Evolutionary conservation across 2,329 filamentous ascomycete genomes (phyloP).

Genomic region (Escovopsis sp.): DNA sequence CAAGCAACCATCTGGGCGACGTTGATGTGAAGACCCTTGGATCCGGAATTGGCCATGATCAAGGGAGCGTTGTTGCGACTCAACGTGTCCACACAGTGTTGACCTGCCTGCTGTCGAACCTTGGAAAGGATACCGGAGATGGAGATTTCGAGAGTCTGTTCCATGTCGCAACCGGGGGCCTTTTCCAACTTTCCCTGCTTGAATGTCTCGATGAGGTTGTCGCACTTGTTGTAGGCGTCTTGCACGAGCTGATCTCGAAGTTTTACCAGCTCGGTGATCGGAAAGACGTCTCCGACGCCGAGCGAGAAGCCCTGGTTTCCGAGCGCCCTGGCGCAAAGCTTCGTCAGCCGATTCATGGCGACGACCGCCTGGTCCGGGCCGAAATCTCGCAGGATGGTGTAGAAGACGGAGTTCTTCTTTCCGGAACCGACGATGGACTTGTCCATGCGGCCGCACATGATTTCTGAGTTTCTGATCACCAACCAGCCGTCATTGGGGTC

Average conservation of each 20-base stretch:
- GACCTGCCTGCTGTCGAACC: constrained; percentile 81
- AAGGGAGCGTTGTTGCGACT: constrained; percentile 86
- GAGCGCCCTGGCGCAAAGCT: constrained; percentile 75
- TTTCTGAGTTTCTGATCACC: constrained; percentile 86
- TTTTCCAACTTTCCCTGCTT: constrained; percentile 71
- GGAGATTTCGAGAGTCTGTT: constrained; percentile 78
- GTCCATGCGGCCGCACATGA: constrained; percentile 97
- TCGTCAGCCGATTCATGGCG: constrained; percentile 88
- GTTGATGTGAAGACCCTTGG: constrained; percentile 95
- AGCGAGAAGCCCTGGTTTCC: constrained; percentile 92
- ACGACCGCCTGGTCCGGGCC: constrained; percentile 76
- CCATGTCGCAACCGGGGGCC: constrained; percentile 76
- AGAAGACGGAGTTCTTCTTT: constrained; percentile 97
- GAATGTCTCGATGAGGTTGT: constrained; percentile 69
- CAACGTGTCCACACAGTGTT: constrained; percentile 77
- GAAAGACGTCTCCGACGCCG: constrained; percentile 87
- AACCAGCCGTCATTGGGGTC: constrained; percentile 82
- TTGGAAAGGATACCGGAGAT: constrained; percentile 86
- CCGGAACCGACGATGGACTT: constrained; percentile 94
- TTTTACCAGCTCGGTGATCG: constrained; percentile 52
- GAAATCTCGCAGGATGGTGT: constrained; percentile 89
- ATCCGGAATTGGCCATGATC: constrained; percentile 94
- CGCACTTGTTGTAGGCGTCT: constrained; percentile 65
- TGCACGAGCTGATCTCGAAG: constrained; percentile 66
- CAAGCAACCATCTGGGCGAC: constrained; percentile 97